Conservation (phyloP, 345 rosid species). For the Hypericum androsaemum region DNA sequence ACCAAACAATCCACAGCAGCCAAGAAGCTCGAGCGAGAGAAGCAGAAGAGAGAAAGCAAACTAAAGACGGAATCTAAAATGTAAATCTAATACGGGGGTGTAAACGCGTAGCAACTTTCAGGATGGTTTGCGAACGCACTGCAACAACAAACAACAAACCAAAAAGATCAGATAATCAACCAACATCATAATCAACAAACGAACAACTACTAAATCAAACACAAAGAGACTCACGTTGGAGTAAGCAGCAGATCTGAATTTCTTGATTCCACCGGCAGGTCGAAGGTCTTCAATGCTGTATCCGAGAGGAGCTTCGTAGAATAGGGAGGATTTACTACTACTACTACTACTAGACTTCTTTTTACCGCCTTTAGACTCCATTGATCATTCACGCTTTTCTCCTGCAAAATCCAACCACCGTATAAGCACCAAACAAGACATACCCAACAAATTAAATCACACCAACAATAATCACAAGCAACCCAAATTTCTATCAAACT, state of each 20-base stretch:
- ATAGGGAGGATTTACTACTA: conserved; percentile 13
- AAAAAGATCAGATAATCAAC: too few relatives aligned
- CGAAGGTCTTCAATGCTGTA: conserved; percentile 14
- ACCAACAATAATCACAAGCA: too few relatives aligned
- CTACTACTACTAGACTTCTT: conserved; percentile 16
- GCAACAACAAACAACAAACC: conserved; percentile 14
- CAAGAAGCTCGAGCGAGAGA: conserved; percentile 9
- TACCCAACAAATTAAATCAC: too few relatives aligned
- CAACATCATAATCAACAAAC: too few relatives aligned
- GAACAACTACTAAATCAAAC: too few relatives aligned
- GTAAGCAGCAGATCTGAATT: too few relatives aligned
- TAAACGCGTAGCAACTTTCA: conserved; percentile 14
- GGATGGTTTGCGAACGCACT: conserved; percentile 38
- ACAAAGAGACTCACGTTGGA: too few relatives aligned
- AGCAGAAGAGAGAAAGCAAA: conserved; percentile 7
- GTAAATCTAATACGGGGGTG: conserved; percentile 11
- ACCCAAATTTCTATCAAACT: too few relatives aligned
- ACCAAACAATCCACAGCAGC: neutral
- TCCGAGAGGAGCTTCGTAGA: conserved; percentile 26
- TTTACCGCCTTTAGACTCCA: conserved; percentile 21
- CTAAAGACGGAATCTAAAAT: neutral
- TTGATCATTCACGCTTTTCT: neutral
- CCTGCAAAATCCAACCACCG: too few relatives aligned
- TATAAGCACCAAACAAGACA: too few relatives aligned
- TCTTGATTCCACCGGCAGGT: conserved; percentile 13